These are phyloP conservation scores for Lactifluus volemus DNA, from an alignment of 768 basidiomycete species.

Conservation along the genomic window DNA sequence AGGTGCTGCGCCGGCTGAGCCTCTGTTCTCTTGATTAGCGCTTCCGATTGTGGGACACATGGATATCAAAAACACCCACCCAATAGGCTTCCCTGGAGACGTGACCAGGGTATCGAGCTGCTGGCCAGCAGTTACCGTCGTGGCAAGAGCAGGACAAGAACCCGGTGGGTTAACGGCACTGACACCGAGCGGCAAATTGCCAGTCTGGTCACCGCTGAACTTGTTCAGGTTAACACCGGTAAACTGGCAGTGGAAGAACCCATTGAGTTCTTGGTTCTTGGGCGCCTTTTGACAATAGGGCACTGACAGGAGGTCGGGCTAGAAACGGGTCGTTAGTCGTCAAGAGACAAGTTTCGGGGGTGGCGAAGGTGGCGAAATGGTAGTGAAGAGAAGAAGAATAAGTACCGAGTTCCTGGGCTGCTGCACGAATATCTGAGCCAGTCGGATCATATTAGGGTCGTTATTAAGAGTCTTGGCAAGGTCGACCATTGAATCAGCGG, in stretches of 20 bases:
- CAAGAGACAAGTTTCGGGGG: neutral
- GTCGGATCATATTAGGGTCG: conserved; percentile 37
- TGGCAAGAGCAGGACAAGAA: conserved; percentile 41
- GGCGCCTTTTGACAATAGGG: conserved; percentile 47
- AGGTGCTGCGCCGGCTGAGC: no score
- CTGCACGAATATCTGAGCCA: conserved; percentile 46
- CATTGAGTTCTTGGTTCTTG: conserved; percentile 41
- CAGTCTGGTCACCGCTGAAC: conserved; percentile 39
- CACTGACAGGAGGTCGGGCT: conserved; percentile 37
- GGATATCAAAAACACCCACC: neutral
- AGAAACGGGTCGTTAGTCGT: neutral
- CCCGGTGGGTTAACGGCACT: conserved; percentile 36
- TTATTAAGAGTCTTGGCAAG: conserved; percentile 39
- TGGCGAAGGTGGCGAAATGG: neutral
- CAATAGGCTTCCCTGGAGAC: conserved; percentile 26
- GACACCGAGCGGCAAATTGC: conserved; percentile 45
- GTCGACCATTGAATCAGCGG: conserved; percentile 41
- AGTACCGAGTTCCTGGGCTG: conserved; percentile 47
- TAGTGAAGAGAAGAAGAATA: neutral
- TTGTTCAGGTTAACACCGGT: conserved; percentile 34
- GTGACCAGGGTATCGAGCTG: conserved; percentile 35
- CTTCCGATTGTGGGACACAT: neutral
- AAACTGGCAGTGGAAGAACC: conserved; percentile 52
- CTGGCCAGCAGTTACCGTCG: conserved; percentile 40
- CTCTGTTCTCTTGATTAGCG: neutral